Conservation (phyloP, 768 basidiomycete genomes). For the Sarcodon sp. region DNA sequence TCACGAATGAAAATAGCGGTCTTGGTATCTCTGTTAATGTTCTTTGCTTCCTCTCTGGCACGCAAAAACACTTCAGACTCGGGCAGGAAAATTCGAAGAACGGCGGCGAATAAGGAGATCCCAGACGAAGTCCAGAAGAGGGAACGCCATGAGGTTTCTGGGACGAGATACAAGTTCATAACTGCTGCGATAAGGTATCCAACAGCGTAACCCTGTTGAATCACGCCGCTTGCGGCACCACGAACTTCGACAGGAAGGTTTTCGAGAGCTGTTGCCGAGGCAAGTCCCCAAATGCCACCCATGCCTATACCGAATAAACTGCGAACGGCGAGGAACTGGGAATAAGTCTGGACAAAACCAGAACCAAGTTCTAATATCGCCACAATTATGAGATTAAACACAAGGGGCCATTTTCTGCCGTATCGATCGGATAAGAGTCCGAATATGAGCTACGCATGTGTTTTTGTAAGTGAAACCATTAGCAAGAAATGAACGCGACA, state of each 20-base stretch:
- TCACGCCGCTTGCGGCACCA: slow-evolving; percentile 27
- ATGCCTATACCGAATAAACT: slow-evolving; percentile 23
- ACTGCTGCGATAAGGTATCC: slow-evolving; percentile 31
- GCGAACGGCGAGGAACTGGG: slow-evolving; percentile 26
- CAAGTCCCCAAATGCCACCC: slow-evolving; percentile 25
- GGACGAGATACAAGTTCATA: slow-evolving; percentile 20
- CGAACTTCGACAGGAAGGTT: slow-evolving; percentile 27
- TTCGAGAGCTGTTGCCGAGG: slow-evolving; percentile 25
- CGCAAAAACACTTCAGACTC: slow-evolving; percentile 25
- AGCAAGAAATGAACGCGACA: not conserved
- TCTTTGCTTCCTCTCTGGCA: slow-evolving; percentile 10
- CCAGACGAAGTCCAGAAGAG: slow-evolving; percentile 29
- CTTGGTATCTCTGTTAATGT: slow-evolving; percentile 6
- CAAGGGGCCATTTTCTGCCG: slow-evolving; percentile 34
- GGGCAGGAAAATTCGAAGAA: slow-evolving; percentile 24
- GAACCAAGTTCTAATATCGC: slow-evolving; percentile 26
- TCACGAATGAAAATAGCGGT: slow-evolving; percentile 23
- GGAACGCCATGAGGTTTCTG: slow-evolving; percentile 16
- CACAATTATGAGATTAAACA: slow-evolving; percentile 22
- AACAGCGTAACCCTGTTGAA: slow-evolving; percentile 32
- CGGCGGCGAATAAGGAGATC: slow-evolving; percentile 22
- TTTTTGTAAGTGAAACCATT: not conserved
- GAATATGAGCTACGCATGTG: slow-evolving; percentile 15
- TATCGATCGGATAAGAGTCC: slow-evolving; percentile 27
- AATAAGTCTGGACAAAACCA: slow-evolving; percentile 25